phyloP scores from a whole-genome alignment of 2,329 filamentous ascomycete genomes.

The Macrophomina pseudophaseolina region DNA sequence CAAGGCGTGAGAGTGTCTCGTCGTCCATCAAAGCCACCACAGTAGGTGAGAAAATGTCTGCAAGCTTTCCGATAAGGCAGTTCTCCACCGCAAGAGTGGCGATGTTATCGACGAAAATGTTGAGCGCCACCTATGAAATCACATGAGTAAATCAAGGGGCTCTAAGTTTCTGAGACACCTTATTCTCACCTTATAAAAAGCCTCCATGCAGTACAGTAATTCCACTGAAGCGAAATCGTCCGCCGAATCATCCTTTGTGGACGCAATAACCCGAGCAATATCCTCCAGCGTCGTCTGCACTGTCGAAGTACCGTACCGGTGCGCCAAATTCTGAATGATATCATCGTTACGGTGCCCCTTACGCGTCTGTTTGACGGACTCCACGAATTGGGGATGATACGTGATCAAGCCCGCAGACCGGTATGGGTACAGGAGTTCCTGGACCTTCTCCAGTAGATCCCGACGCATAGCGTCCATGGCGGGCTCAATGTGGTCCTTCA shows the following conservation, averaged over 20 bases:
- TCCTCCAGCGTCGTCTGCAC: neutral
- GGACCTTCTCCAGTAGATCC: constrained; percentile 48
- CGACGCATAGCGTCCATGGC: constrained; percentile 46
- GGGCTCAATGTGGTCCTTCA: constrained; percentile 46
- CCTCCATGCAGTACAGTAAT: constrained; percentile 49
- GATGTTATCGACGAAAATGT: constrained; percentile 52
- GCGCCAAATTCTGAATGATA: neutral
- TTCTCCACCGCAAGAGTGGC: constrained; percentile 51
- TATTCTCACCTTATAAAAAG: constrained; percentile 52
- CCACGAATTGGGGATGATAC: constrained; percentile 56
- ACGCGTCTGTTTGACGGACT: constrained; percentile 32
- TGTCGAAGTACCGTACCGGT: neutral
- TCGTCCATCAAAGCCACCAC: constrained; percentile 38
- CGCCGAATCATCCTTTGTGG: neutral
- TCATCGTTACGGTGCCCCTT: neutral
- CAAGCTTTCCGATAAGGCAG: constrained; percentile 45
- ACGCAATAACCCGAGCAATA: neutral
- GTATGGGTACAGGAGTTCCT: constrained; percentile 53
- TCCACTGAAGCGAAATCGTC: constrained; percentile 26
- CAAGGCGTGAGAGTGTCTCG: constrained; percentile 33
- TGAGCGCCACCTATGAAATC: constrained; percentile 48
- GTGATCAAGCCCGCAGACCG: constrained; percentile 58
- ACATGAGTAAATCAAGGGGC: no score
- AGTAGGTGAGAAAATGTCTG: constrained; percentile 48
- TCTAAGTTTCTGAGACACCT: no score